Base-by-base conservation (phyloP, 495 filamentous ascomycete species). In the Penicillium steckii region DNA sequence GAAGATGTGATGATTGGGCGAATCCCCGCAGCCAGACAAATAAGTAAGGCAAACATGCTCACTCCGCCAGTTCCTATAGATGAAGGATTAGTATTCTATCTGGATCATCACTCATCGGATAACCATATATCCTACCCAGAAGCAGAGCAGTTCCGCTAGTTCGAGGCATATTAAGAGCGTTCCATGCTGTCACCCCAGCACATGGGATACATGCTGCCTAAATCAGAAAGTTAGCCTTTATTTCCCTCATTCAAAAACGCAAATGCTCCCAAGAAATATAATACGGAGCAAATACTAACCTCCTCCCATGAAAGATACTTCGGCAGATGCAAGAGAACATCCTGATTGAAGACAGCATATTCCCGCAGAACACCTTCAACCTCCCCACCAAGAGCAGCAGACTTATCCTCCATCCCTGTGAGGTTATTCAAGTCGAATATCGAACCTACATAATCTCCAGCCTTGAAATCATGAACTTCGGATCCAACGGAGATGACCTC, bases 1-100 rank as follows among this genome's bases (percentile, higher is more conserved):
- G 67, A 72, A 1, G 72, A 75, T 1, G 67, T 75, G 49, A 75
- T 73, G 44, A 75, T 74, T 1, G 44, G 44, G 7, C 44, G 44
- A 8, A 48, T 48, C n/a, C 52, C 52, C 23, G 21, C 45, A 8
- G 19, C 52, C 7, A 55, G 19, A 17, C 57, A 57, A 21, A 66
- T 38, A 15, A 60, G 30, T 24, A 67, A 27, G 17, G 30, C 55
- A 22, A 56, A 57, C 61, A 64, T 62, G 37, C 46, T 53, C 1
- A 67, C 64, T 17, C 64, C 64, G 9, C 64, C 64, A 8, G 64
- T 67, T 3, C 62, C 56, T 54, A 37, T 41, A n/a, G 19, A 33
- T 44, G 46, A 8, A 1, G 25, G 7, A 30, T 24, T n/a, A n/a
- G n/a, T n/a, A n/a, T n/a, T n/a, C n/a, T n/a, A n/a, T n/a, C n/a